phyloP scores from a whole-genome alignment of 352 stramenopile genomes.

The Phytophthora cryptogea region DNA sequence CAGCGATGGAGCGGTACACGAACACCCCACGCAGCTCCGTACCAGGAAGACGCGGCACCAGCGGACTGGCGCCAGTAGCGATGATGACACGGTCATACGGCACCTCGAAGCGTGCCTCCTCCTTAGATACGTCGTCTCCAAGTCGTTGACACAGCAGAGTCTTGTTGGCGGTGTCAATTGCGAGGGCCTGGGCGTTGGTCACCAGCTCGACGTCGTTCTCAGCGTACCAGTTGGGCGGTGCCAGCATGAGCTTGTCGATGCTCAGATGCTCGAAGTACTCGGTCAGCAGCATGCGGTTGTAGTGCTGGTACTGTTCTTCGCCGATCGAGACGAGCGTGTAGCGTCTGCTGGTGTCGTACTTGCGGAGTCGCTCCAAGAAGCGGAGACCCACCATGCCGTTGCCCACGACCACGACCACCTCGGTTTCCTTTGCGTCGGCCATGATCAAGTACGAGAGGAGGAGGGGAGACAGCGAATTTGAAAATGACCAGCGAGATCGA shows the following conservation, averaged over 20 bases:
- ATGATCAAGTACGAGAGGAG: conserved; percentile 16
- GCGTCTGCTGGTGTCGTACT: conserved; percentile 60
- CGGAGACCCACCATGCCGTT: conserved; percentile 93
- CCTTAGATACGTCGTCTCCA: conserved; percentile 11
- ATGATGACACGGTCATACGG: conserved; percentile 90
- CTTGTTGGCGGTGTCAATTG: conserved; percentile 80
- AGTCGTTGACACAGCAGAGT: conserved; percentile 54
- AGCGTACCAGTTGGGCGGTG: conserved; percentile 84
- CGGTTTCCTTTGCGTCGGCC: conserved; percentile 22
- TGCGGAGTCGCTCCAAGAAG: conserved; percentile 82
- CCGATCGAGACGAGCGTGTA: conserved; percentile 91
- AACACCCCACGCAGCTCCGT: conserved; percentile 88
- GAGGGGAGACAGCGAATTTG: conserved; percentile 15
- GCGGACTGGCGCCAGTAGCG: conserved; percentile 87
- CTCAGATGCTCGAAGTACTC: conserved; percentile 93
- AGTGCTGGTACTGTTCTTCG: conserved; percentile 90
- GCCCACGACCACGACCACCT: conserved; percentile 89
- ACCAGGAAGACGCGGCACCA: conserved; percentile 87
- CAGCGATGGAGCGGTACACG: conserved; percentile 93
- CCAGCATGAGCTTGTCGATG: conserved; percentile 86
- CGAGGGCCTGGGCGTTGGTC: conserved; percentile 73
- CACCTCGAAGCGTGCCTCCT: conserved; percentile 55
- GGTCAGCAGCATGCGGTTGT: conserved; percentile 93
- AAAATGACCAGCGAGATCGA: conserved; percentile 18
- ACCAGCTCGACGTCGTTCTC: conserved; percentile 82